Percentiles rank a stretch among this genome's conserved stretches.
Conservation (phyloP, 2,329 filamentous ascomycete species). For the Podosphaera fusca region DNA sequence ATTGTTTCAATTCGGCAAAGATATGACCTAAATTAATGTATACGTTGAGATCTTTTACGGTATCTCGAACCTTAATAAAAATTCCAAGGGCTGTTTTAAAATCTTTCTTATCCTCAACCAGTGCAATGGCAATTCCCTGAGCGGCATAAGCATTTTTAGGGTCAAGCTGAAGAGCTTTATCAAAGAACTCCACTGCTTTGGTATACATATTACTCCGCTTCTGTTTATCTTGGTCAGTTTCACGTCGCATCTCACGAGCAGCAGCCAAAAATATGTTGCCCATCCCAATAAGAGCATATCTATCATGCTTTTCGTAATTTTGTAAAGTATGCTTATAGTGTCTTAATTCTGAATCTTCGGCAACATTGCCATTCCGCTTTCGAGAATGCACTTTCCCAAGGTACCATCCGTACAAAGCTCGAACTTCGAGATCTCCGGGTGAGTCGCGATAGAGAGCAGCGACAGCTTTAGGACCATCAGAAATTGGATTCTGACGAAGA, state of each 20-base stretch:
- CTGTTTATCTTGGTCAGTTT: conserved; percentile 73
- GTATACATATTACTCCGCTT: conserved; percentile 72
- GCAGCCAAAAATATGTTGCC: conserved; percentile 68
- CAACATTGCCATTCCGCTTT: conserved; percentile 57
- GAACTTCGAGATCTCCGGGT: conserved; percentile 69
- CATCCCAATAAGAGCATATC: conserved; percentile 93
- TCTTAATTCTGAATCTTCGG: conserved; percentile 74
- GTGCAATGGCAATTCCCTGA: conserved; percentile 81
- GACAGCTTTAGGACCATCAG: conserved; percentile 70
- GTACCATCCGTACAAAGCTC: conserved; percentile 88
- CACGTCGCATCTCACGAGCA: conserved; percentile 82
- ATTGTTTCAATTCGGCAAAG: conserved; percentile 77
- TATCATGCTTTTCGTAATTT: conserved; percentile 87
- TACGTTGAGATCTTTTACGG: conserved; percentile 67
- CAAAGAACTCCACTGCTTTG: conserved; percentile 92
- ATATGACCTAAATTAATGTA: conserved; percentile 87
- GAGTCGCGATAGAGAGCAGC: conserved; percentile 69
- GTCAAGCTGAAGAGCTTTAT: conserved; percentile 89
- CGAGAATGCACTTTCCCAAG: conserved; percentile 59
- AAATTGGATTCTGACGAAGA: conserved; percentile 54
- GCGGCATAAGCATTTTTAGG: conserved; percentile 89
- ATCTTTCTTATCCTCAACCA: conserved; percentile 88
- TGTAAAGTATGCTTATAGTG: conserved; percentile 94
- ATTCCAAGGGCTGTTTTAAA: conserved; percentile 61
- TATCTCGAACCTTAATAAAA: conserved; percentile 76